Evolutionary conservation across 805 yeast species (phyloP).

Genomic region (Pichia rugopelliculosa): DNA sequence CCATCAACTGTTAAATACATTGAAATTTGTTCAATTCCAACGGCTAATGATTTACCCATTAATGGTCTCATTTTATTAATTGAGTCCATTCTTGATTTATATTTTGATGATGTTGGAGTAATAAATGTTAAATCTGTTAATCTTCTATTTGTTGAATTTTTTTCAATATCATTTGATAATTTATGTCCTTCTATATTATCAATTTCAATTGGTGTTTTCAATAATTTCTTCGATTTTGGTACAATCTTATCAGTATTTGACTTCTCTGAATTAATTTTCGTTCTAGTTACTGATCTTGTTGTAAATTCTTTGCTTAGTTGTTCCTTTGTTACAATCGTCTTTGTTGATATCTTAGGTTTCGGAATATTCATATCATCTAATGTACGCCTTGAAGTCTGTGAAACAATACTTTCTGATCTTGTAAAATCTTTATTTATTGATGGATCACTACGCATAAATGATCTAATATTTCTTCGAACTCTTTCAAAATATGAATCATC

Average conservation of each 20-base stretch:
- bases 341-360: constrained; percentile 1
- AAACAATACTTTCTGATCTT: background rate
- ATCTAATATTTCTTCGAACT: constrained; percentile 1
- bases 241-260: constrained; percentile 2
- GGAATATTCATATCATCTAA: background rate
- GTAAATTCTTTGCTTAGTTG: constrained; percentile 10
- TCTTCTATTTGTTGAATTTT: constrained; percentile 22
- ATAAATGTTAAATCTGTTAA: constrained; percentile 29
- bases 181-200: constrained; percentile 2
- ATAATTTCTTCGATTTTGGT: background rate
- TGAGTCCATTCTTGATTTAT: constrained; percentile 20
- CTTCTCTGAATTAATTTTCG: background rate
- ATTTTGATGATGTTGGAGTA: constrained; percentile 8
- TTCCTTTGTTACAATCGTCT: constrained; percentile 11
- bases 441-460: background rate
- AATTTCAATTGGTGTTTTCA: background rate
- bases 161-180: constrained; percentile 5
- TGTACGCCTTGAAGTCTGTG: background rate
- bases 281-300: background rate
- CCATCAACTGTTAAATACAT: constrained; percentile 38
- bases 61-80: constrained; percentile 40
- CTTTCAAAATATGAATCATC: constrained; percentile 1
- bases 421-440: background rate
- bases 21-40: constrained; percentile 52
- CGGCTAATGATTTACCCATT: constrained; percentile 34